Conservation (phyloP, 768 basidiomycete genomes). For the Russula olivacea region DNA sequence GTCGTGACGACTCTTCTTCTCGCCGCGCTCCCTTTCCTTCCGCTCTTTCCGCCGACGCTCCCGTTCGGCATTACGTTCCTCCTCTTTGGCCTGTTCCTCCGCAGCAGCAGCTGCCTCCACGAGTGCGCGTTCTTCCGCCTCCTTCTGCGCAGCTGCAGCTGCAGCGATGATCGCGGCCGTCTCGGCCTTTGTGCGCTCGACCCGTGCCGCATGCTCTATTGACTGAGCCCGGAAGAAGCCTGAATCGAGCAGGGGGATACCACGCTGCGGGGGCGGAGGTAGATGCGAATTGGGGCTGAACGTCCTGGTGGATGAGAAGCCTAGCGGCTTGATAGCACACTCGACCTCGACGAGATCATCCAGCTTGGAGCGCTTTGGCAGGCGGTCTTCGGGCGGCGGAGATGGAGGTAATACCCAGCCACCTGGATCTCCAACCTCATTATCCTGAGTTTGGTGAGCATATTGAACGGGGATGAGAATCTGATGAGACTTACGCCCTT, state of each 20-base stretch:
- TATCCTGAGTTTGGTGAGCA: conserved; percentile 25
- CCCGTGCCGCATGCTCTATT: conserved; percentile 8
- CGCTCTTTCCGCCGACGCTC: conserved; percentile 22
- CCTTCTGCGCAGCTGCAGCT: conserved; percentile 31
- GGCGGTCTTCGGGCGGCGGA: conserved; percentile 23
- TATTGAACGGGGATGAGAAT: not conserved
- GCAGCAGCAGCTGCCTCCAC: conserved; percentile 27
- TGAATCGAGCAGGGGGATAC: not conserved
- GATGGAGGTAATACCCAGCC: conserved; percentile 9
- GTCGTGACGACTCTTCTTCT: conserved; percentile 46
- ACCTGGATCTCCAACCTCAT: conserved; percentile 25
- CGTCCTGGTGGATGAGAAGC: conserved; percentile 13
- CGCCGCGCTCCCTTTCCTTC: conserved; percentile 22
- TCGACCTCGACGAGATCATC: conserved; percentile 21
- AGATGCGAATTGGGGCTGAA: not conserved
- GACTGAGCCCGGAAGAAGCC: not conserved
- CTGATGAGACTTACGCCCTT: conserved; percentile 34
- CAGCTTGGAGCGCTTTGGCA: conserved; percentile 25
- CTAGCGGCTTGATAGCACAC: conserved; percentile 29
- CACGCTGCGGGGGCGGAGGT: not conserved
- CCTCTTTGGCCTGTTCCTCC: conserved; percentile 22
- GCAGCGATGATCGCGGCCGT: conserved; percentile 41
- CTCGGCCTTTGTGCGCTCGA: conserved; percentile 27
- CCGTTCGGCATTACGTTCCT: conserved; percentile 28
- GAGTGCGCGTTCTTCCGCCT: conserved; percentile 25